These are phyloP conservation scores for Nosema granulosis DNA, from an alignment of 371 early-diverging fungal species.

Conservation along the genomic window DNA sequence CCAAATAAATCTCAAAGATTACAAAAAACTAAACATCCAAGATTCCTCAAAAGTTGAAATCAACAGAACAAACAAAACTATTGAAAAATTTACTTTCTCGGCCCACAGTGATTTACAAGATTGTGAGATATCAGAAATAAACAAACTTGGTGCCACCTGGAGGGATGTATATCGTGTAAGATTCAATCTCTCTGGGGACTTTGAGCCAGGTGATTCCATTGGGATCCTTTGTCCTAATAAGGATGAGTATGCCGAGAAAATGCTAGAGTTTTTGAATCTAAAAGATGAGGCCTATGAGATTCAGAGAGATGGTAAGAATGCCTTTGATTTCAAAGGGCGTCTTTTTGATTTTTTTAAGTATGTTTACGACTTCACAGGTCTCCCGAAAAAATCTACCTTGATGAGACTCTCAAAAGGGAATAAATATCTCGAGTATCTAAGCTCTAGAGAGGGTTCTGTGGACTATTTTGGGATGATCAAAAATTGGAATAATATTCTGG, in stretches of 20 bases:
- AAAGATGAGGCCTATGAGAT: constrained; percentile 27
- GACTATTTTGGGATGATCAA: constrained; percentile 58
- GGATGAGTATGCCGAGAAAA: constrained; percentile 21
- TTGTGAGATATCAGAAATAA: constrained; percentile 12
- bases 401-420: constrained; percentile 37
- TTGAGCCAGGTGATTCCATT: constrained; percentile 49
- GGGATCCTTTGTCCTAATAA: constrained; percentile 49
- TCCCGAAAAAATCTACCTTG: constrained; percentile 60
- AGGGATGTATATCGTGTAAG: constrained; percentile 43
- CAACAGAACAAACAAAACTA: neutral
- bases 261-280: constrained; percentile 1
- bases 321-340: constrained; percentile 54
- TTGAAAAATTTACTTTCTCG: no score
- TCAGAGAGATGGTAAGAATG: neutral
- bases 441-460: constrained; percentile 54
- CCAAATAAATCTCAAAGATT: constrained; percentile 1
- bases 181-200: constrained; percentile 25
- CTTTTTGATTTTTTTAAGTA: constrained; percentile 57
- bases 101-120: neutral
- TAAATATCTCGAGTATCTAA: constrained; percentile 52
- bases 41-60: neutral
- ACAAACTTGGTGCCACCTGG: constrained; percentile 39
- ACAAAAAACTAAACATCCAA: neutral
- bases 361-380: constrained; percentile 51
- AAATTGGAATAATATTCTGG: constrained; percentile 54